phyloP scores from a whole-genome alignment of 2,329 filamentous ascomycete genomes.

The Colletotrichum falcatum region DNA sequence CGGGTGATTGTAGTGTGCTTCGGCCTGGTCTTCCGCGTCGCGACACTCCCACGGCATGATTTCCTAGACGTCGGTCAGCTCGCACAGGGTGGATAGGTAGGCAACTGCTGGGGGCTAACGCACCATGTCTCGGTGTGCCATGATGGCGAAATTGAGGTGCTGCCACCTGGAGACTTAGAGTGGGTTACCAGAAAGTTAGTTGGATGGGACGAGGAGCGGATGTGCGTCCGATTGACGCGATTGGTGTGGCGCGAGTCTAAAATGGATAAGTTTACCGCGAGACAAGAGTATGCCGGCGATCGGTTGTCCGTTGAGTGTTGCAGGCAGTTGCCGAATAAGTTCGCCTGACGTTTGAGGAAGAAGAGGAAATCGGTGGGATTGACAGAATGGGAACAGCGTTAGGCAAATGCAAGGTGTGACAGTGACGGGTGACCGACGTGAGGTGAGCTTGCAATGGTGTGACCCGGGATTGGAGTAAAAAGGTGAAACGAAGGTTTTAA shows the following conservation, averaged over 20 bases:
- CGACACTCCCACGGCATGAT: slow-evolving; percentile 63
- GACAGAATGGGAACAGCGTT: slow-evolving; percentile 9
- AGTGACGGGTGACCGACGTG: not conserved
- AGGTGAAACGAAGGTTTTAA: slow-evolving; percentile 38
- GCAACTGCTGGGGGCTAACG: not conserved
- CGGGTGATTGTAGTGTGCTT: slow-evolving; percentile 60
- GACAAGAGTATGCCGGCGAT: not conserved
- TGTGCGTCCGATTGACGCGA: not conserved
- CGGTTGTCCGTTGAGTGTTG: not conserved
- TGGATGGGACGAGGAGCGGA: not conserved
- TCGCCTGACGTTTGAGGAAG: slow-evolving; percentile 7
- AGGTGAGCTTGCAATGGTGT: slow-evolving; percentile 30
- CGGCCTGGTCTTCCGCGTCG: slow-evolving; percentile 64
- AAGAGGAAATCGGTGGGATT: not conserved
- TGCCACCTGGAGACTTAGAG: not conserved
- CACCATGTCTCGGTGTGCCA: slow-evolving; percentile 32
- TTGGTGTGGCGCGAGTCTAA: not conserved
- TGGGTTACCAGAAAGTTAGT: slow-evolving; percentile 3
- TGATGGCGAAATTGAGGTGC: slow-evolving; percentile 1
- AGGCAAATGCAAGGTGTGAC: not conserved
- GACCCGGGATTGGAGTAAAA: slow-evolving; percentile 12
- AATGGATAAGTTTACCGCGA: not conserved
- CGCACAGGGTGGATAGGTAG: not conserved
- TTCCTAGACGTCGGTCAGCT: slow-evolving; percentile 43
- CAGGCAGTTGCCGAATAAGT: not conserved